These are phyloP conservation scores for Nidula microcarpa DNA, from an alignment of 768 basidiomycete genomes.

Conservation along the genomic window DNA sequence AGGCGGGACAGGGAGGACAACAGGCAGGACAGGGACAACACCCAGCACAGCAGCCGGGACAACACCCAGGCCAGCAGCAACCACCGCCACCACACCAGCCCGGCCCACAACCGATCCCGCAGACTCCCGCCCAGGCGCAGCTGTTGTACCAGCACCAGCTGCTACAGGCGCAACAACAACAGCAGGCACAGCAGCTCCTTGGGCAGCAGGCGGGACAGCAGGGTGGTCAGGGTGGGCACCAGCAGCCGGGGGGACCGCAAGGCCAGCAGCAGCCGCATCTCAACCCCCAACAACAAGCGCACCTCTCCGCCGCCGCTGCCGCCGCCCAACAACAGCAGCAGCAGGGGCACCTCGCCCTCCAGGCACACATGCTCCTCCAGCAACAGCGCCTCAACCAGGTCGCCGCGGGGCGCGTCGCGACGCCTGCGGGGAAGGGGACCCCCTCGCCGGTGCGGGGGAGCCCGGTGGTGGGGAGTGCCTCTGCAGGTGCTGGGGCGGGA, in stretches of 20 bases:
- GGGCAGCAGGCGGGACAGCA: background rate
- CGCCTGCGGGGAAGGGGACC: background rate
- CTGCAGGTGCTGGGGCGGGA: background rate
- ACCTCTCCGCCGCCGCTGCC: background rate
- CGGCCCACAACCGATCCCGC: background rate
- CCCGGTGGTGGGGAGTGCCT: background rate
- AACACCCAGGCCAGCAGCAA: background rate
- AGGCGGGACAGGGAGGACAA: conserved; percentile 5
- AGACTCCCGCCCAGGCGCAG: background rate
- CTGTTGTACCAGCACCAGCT: background rate
- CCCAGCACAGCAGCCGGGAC: conserved; percentile 6
- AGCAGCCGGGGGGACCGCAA: conserved; percentile 6
- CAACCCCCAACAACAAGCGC: conserved; percentile 14
- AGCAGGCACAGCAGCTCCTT: background rate
- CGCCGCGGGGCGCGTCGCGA: too few species aligned
- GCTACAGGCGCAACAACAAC: background rate
- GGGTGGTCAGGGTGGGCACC: background rate
- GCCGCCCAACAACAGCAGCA: too few species aligned
- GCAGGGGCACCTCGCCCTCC: too few species aligned
- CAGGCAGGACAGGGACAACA: conserved; percentile 7
- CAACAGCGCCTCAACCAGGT: conserved; percentile 1
- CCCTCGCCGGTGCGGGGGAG: background rate
- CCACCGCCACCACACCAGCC: background rate
- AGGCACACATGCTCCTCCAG: too few species aligned
- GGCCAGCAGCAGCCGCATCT: conserved; percentile 9